Percentiles rank a stretch among this genome's conserved stretches.
These are phyloP conservation scores for Trichoderma koningii DNA, from an alignment of 2,329 filamentous ascomycete genomes.

Conservation along the genomic window DNA sequence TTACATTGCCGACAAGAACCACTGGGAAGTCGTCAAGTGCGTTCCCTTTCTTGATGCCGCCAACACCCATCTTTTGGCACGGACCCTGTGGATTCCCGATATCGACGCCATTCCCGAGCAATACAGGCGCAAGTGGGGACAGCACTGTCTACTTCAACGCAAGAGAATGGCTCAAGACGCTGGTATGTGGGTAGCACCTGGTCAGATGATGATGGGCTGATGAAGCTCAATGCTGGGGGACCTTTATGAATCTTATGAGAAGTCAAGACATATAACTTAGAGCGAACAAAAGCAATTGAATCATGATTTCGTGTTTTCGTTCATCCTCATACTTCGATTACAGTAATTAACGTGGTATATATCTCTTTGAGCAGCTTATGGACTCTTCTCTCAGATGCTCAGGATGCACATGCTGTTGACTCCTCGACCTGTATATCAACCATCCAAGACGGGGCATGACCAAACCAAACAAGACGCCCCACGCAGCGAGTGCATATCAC, in stretches of 20 bases:
- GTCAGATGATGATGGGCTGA: slow-evolving; percentile 27
- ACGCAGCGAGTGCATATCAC: not conserved
- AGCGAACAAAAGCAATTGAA: not conserved
- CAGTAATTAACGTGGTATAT: too few relatives aligned
- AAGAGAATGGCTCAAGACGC: slow-evolving; percentile 38
- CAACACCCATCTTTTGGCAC: slow-evolving; percentile 70
- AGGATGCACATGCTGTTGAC: too few relatives aligned
- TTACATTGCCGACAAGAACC: slow-evolving; percentile 70
- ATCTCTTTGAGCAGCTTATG: too few relatives aligned
- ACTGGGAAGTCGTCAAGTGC: slow-evolving; percentile 79
- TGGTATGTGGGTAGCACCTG: slow-evolving; percentile 15
- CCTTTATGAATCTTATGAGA: not conserved
- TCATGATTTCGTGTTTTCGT: too few relatives aligned
- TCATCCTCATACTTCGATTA: not conserved
- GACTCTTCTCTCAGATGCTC: too few relatives aligned
- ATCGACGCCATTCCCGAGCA: slow-evolving; percentile 66
- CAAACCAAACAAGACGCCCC: not conserved
- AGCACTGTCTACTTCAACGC: slow-evolving; percentile 78
- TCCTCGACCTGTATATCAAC: too few relatives aligned
- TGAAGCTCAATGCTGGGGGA: not conserved
- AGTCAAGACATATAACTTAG: not conserved
- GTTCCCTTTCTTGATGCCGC: slow-evolving; percentile 77
- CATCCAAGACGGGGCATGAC: not conserved
- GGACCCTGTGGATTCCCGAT: slow-evolving; percentile 81
- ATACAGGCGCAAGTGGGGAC: slow-evolving; percentile 77